Evolutionary conservation across 352 stramenopile species (phyloP).

Genomic region (Globisporangium yorkense): DNA sequence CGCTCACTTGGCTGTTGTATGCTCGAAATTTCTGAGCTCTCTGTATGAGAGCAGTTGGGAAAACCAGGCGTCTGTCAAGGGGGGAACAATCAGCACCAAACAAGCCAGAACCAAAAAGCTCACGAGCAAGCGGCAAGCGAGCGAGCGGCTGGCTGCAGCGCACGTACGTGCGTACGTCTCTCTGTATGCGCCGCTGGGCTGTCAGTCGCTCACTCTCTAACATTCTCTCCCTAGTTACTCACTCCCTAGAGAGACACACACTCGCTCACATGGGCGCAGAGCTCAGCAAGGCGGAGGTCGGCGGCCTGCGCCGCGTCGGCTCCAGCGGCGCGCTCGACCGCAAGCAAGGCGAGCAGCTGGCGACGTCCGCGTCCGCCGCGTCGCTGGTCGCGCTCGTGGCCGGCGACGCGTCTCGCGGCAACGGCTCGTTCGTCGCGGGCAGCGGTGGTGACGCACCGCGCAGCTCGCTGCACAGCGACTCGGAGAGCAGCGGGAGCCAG

Average conservation of each 20-base stretch:
- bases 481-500: slow-evolving; percentile 38
- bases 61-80: too few relatives aligned
- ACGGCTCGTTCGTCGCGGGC: slow-evolving; percentile 10
- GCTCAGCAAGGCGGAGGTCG: slow-evolving; percentile 40
- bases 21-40: too few relatives aligned
- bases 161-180: too few relatives aligned
- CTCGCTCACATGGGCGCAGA: slow-evolving; percentile 52
- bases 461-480: slow-evolving; percentile 26
- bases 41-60: too few relatives aligned
- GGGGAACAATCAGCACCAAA: too few relatives aligned
- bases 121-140: too few relatives aligned
- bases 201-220: too few relatives aligned
- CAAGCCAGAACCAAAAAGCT: too few relatives aligned
- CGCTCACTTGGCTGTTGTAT: too few relatives aligned
- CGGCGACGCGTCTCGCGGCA: slow-evolving; percentile 9
- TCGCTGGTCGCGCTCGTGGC: slow-evolving; percentile 40
- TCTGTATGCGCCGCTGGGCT: too few relatives aligned
- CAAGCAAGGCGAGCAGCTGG: slow-evolving; percentile 24
- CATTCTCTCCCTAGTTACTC: too few relatives aligned
- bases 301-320: slow-evolving; percentile 54
- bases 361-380: slow-evolving; percentile 51
- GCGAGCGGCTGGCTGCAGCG: too few relatives aligned
- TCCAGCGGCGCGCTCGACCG: slow-evolving; percentile 57
- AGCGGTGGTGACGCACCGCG: slow-evolving; percentile 6
- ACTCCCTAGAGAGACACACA: neutral